Base-by-base conservation (phyloP, 2,329 filamentous ascomycete genomes). In the Cytospora piceicola region DNA sequence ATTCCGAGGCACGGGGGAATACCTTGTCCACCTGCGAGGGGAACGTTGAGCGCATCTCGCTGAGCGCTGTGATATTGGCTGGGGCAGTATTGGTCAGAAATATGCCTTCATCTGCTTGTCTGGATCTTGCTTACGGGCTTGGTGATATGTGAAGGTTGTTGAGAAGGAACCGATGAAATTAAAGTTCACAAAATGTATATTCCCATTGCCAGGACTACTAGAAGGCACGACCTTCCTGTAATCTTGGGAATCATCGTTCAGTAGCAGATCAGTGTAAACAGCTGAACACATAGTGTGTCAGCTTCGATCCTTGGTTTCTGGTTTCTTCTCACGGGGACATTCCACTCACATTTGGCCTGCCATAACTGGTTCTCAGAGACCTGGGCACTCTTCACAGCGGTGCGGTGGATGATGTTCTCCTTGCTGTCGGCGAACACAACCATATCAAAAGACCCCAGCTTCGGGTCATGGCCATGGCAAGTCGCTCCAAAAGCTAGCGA, bases 1-100 rank as follows among this genome's bases (percentile, higher is more conserved):
- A 97, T 0, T 93, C 93, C 0, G 88, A 79, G 70, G 91, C 82
- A 0, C 91, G 88, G 60, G 88, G 82, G 73, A 93, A 89, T 46
- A 91, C 54, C 29, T 51, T 66, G 24, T 63, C 51, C 81, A n/a
- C 86, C 82, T 29, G 85, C 78, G 75, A 94, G 2, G 64, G 30
- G 29, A 62, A 62, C 1, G 53, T 53, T 4, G 54, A 22, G n/a
- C 58, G 52, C 24, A 66, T 8, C 0, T 63, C 64, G 0, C 53
- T 46, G 20, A 66, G 59, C 11, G 39, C 52, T 29, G 52, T 66
- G 27, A 29, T 42, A 42, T 63, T 57, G 20, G 64, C 64, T 66
- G 14, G 24, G n/a, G 6, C 30, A 30, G 17, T 6, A 17, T 14
- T 22, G 30, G 64, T 66, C 36, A 58, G n/a, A n/a, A 52, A 7